Base-by-base conservation (phyloP, 2,329 filamentous ascomycete species). In the Aspergillus novofumigatus region DNA sequence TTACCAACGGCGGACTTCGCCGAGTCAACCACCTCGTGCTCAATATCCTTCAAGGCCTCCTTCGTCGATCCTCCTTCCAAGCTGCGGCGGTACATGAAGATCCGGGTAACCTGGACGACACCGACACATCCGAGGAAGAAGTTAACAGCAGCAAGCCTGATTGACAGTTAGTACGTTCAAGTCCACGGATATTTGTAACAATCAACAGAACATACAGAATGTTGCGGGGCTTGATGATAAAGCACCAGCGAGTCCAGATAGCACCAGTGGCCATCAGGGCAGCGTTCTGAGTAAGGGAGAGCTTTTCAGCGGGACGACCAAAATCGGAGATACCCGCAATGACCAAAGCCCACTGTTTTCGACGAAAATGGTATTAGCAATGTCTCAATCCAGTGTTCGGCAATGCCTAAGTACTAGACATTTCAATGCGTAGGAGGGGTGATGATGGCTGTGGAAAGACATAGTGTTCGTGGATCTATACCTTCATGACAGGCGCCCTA, bases 181-280 rank as follows among this genome's bases (percentile, higher is more conserved):
- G 9, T 49, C 11, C 20, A 21, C n/a, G 9, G 25, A 49, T 5
- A 11, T 21, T 14, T 5, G 41, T 14, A n/a, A 6, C 23, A 8
- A 38, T 38, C 14, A 38, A 7, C 14, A 45, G 23, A 21, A 79
- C 86, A 50, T 80, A 91, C 88, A 97, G 88, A 70, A 92, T 80
- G 82, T 99, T 99, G 78, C 86, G 87, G 57, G 94, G 94, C 77
- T 87, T 92, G 79, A 99, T 99, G 76, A 99, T 89, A 73, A 97
- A 83, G 83, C 94, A 99, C 94, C 94, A 99, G 65, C 94, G 86
- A 49, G 94, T 99, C 94, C 94, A 99, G 83, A 99, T 99, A 64
- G 89, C 78, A 65, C 94, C 94, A 9, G 94, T 99, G 67, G 87
- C 87, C 72, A 91, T 94, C 66, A 99, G 84, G 58, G 94, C 93